phyloP scores from a whole-genome alignment of 345 rosid genomes.

The Excoecaria agallocha region DNA sequence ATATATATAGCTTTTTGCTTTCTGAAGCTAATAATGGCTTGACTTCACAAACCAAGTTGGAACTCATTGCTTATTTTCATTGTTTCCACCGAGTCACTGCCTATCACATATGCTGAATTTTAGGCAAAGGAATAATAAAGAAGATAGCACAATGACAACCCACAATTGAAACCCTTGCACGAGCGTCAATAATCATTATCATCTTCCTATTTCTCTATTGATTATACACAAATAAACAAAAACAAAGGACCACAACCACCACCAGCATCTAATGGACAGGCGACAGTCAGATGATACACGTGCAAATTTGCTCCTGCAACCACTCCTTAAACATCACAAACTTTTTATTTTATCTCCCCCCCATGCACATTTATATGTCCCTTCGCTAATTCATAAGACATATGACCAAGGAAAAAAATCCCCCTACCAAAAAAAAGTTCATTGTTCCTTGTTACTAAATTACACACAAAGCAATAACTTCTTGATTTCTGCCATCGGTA shows the following conservation, averaged over 20 bases:
- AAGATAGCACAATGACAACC: neutral
- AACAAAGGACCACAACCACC: slow-evolving; percentile 8
- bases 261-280: neutral
- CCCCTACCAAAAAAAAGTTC: too few species aligned
- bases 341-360: neutral
- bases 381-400: neutral
- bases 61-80: neutral
- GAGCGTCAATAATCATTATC: neutral
- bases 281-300: neutral
- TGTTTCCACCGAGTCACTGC: neutral
- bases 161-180: neutral
- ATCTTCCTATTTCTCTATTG: neutral
- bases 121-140: neutral
- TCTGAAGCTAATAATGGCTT: neutral
- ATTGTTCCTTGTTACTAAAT: too few species aligned
- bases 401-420: too few species aligned
- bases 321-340: too few species aligned
- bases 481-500: too few species aligned
- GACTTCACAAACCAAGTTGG: slow-evolving; percentile 5
- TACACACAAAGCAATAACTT: too few species aligned
- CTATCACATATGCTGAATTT: neutral
- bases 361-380: neutral
- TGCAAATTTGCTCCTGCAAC: neutral
- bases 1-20: neutral
- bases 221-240: neutral